phyloP scores from a whole-genome alignment of 2,329 filamentous ascomycete species.

The Hyphodiscus sp. region DNA sequence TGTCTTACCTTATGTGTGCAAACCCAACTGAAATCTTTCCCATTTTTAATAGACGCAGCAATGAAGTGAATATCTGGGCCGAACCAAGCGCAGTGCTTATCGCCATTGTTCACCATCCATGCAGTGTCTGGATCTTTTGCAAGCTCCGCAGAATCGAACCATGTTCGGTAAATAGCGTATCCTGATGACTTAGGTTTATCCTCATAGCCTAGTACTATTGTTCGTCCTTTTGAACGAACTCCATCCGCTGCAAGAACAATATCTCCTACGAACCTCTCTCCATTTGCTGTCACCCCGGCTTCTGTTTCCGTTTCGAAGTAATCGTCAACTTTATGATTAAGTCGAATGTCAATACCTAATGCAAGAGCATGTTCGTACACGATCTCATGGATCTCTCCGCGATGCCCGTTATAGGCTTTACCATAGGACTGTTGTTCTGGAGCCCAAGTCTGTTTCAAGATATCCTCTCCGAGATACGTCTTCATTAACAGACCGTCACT shows the following conservation, averaged over 20 bases:
- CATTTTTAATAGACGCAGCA: slow-evolving; percentile 45
- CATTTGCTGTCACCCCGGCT: slow-evolving; percentile 42
- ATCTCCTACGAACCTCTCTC: slow-evolving; percentile 37
- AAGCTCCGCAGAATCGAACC: slow-evolving; percentile 30
- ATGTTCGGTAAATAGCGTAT: slow-evolving; percentile 37
- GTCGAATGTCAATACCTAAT: slow-evolving; percentile 47
- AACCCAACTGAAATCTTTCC: slow-evolving; percentile 48
- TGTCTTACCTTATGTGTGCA: slow-evolving; percentile 40
- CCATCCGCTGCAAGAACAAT: slow-evolving; percentile 37
- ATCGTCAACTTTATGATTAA: slow-evolving; percentile 43
- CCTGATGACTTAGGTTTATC: slow-evolving; percentile 38
- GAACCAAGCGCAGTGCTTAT: slow-evolving; percentile 47
- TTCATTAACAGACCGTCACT: slow-evolving; percentile 32
- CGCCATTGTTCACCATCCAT: slow-evolving; percentile 34
- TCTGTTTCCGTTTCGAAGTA: slow-evolving; percentile 44
- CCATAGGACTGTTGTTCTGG: slow-evolving; percentile 34
- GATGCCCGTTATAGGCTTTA: slow-evolving; percentile 46
- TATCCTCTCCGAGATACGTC: slow-evolving; percentile 44
- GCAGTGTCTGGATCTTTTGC: slow-evolving; percentile 29
- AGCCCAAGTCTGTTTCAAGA: slow-evolving; percentile 41
- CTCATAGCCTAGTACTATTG: slow-evolving; percentile 31
- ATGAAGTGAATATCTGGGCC: slow-evolving; percentile 46
- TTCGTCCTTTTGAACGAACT: slow-evolving; percentile 28
- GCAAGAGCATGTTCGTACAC: slow-evolving; percentile 45
- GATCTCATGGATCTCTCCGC: slow-evolving; percentile 49